Conservation (phyloP, 495 filamentous ascomycete genomes). For the Hypoxylon intermedium region DNA sequence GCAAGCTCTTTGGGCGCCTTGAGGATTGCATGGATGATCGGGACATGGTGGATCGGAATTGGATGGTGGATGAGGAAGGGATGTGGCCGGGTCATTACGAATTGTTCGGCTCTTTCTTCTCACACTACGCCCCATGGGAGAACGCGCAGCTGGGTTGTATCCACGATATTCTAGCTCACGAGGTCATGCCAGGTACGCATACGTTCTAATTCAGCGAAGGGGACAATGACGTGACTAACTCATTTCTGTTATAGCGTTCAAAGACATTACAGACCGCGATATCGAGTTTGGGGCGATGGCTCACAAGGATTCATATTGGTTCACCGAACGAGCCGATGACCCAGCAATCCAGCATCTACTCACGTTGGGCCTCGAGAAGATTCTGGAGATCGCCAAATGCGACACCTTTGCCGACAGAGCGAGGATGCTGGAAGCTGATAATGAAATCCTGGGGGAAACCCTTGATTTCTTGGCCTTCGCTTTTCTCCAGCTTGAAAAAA, state of each 20-base stretch:
- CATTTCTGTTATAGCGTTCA: neutral
- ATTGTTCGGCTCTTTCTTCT: too few species aligned
- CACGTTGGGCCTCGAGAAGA: neutral
- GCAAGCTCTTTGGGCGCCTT: neutral
- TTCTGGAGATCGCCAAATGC: neutral
- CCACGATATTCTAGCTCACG: neutral
- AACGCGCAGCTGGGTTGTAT: neutral
- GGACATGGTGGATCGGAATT: too few species aligned
- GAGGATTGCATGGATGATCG: neutral
- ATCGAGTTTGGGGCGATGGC: neutral
- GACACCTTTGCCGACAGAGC: neutral
- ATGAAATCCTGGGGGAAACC: neutral
- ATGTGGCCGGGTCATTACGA: too few species aligned
- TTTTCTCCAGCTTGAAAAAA: neutral
- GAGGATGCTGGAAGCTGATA: neutral
- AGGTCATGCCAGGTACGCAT: neutral
- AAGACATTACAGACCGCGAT: neutral
- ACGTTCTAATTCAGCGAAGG: neutral
- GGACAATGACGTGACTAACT: too few species aligned
- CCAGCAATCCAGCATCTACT: neutral
- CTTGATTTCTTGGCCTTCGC: neutral
- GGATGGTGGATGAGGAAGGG: too few species aligned
- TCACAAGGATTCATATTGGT: too few species aligned
- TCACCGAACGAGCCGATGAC: neutral
- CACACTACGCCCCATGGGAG: neutral